Conservation (phyloP, 2,329 filamentous ascomycete species). For the Grosmannia penicillata region DNA sequence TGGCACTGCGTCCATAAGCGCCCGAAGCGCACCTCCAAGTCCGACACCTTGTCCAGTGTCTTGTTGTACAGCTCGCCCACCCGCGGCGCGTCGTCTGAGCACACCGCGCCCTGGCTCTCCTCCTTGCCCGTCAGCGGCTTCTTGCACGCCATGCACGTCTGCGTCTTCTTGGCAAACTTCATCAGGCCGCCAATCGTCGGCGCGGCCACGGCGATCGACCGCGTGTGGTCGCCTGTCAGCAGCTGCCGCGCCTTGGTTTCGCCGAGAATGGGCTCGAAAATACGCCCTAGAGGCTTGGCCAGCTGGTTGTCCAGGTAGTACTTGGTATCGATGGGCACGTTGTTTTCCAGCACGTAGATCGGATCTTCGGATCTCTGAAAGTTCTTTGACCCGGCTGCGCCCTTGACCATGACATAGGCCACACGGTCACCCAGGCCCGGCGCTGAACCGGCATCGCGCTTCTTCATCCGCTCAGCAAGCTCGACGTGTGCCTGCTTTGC, state of each 20-base stretch:
- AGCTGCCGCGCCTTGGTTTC: conserved; percentile 70
- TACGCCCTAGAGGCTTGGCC: conserved; percentile 81
- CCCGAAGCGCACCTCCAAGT: conserved; percentile 85
- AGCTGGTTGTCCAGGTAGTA: conserved; percentile 99
- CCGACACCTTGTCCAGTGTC: conserved; percentile 73
- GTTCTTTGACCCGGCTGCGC: conserved; percentile 76
- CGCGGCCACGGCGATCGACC: conserved; percentile 83
- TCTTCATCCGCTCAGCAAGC: conserved; percentile 89
- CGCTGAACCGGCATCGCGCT: conserved; percentile 88
- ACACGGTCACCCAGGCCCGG: conserved; percentile 89
- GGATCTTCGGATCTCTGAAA: conserved; percentile 97
- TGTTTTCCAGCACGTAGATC: conserved; percentile 93
- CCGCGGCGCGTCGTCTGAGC: conserved; percentile 67
- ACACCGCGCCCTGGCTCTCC: conserved; percentile 66
- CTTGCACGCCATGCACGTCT: conserved; percentile 98
- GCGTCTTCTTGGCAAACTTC: conserved; percentile 97
- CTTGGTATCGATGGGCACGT: conserved; percentile 92
- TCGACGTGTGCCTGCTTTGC: conserved; percentile 94
- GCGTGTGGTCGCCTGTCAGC: conserved; percentile 84
- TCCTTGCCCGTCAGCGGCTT: conserved; percentile 73
- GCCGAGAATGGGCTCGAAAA: conserved; percentile 94
- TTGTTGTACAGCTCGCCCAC: conserved; percentile 90
- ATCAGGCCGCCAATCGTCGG: conserved; percentile 87
- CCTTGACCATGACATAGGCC: conserved; percentile 95
- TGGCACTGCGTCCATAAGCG: conserved; percentile 97